Base-by-base conservation (phyloP, 108 stramenopile genomes). In the Pseudonitzschia delicatissima region DNA sequence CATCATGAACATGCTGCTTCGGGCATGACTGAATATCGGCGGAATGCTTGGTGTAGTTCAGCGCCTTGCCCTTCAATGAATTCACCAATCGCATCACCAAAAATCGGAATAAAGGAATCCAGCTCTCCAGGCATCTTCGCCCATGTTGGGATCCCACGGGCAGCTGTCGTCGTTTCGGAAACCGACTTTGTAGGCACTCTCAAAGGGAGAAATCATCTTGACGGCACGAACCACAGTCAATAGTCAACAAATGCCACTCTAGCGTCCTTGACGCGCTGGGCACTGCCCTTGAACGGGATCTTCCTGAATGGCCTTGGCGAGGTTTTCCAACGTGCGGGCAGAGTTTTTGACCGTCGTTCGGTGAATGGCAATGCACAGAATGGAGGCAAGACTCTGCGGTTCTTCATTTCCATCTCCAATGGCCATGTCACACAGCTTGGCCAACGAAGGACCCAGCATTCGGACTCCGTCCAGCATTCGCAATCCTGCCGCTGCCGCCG, bases 101-200 rank as follows among this genome's bases (percentile, higher is more conserved):
- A 67, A 82, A 91, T 11, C 88, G 76, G 42, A n/a, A 94, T 70
- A 49, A 83, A 94, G 13, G 81, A 72, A 26, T 94, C 93, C 73
- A 93, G 66, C 40, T 93, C 92, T 23, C 82, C 87, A n/a, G 40
- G 92, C 84, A 20, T 85, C 84, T n/a, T 90, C 88, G 5, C 88
- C 88, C 76, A 90, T 81, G 50, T 87, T 87, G 47, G 85, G 88
- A 77, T 93, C 92, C 92, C 92, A 93, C 0, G 87, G 86, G 47
- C 9, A 48, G 21, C 20, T 48, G 9, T 90, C 47, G 20, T 68
- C 62, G 3, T 69, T 71, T 50, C 91, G 77, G 57, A 90, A 90
- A 31, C 85, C 80, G 25, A 90, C 87, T 57, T 93, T 93, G 82
- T 93, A 93, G 7, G 92, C 92, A 73, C 87, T 88, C 33, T 86